A percentile compares a stretch with the other conserved stretches of the same genome.
These are phyloP conservation scores for Fusarium nurragi DNA, from an alignment of 2,329 filamentous ascomycete genomes.

Conservation along the genomic window DNA sequence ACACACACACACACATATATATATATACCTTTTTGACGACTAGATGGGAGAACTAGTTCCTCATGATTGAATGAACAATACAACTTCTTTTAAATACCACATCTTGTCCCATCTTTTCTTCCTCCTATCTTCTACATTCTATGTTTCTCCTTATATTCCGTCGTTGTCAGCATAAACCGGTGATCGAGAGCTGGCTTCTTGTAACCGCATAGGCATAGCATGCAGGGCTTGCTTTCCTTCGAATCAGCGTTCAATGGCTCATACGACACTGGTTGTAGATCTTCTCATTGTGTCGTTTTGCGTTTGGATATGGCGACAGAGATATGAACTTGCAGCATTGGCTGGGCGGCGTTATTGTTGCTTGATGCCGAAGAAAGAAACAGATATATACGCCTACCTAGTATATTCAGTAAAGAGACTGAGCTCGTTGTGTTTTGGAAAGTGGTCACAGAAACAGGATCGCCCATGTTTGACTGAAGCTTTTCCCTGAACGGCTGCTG, in stretches of 20 bases:
- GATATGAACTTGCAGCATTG: background rate
- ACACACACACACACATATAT: constrained; percentile 15
- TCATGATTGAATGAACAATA: constrained; percentile 37
- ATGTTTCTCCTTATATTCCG: background rate
- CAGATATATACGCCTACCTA: background rate
- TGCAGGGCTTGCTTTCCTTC: background rate
- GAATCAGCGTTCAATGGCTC: background rate
- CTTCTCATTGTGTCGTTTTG: background rate
- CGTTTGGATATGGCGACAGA: background rate
- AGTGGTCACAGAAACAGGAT: background rate
- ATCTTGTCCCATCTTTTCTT: background rate
- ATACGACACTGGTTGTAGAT: background rate
- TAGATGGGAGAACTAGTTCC: constrained; percentile 25
- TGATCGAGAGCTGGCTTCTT: background rate
- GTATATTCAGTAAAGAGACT: background rate
- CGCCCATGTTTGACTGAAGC: background rate
- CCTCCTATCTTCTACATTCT: background rate
- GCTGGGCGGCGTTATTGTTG: background rate
- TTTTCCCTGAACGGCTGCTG: background rate
- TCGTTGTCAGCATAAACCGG: background rate
- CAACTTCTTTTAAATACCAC: constrained; percentile 19
- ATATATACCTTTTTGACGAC: constrained; percentile 21
- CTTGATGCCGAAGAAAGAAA: background rate
- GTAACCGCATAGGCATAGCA: constrained; percentile 8
- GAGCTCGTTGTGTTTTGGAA: background rate